phyloP scores from a whole-genome alignment of 139 green algal genomes.

The Ettlia oleoabundans region DNA sequence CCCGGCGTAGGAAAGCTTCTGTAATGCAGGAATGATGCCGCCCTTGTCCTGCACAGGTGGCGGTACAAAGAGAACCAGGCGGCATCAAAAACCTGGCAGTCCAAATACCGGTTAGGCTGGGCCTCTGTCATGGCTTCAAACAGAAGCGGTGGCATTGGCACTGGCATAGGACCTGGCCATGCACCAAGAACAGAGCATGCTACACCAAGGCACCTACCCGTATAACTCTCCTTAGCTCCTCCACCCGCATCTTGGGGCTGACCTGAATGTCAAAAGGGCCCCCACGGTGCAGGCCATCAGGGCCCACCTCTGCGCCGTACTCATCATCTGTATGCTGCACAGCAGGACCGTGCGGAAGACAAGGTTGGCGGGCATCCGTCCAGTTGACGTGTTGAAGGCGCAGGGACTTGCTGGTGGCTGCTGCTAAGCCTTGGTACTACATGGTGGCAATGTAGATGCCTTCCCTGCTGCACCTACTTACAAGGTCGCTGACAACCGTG shows the following conservation, averaged over 20 bases:
- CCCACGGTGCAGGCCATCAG: conserved; percentile 69
- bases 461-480: conserved; percentile 22
- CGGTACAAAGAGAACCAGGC: neutral
- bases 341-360: too few relatives aligned
- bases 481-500: conserved; percentile 77
- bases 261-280: conserved; percentile 83
- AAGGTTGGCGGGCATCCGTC: too few relatives aligned
- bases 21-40: conserved; percentile 84
- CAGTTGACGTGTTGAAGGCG: too few relatives aligned
- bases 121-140: too few relatives aligned
- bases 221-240: conserved; percentile 81
- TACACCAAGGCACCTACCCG: conserved; percentile 45
- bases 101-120: too few relatives aligned
- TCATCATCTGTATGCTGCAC: conserved; percentile 78
- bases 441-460: too few relatives aligned
- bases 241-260: conserved; percentile 76
- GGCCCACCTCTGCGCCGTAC: conserved; percentile 73
- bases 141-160: too few relatives aligned
- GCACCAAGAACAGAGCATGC: neutral
- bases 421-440: too few relatives aligned
- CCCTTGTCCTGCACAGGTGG: conserved; percentile 60
- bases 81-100: too few relatives aligned
- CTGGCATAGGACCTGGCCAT: neutral
- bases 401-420: too few relatives aligned
- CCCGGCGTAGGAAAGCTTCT: conserved; percentile 78